These are phyloP conservation scores for Fusarium tanahbumbuense DNA, from an alignment of 2,329 filamentous ascomycete genomes.

Conservation along the genomic window DNA sequence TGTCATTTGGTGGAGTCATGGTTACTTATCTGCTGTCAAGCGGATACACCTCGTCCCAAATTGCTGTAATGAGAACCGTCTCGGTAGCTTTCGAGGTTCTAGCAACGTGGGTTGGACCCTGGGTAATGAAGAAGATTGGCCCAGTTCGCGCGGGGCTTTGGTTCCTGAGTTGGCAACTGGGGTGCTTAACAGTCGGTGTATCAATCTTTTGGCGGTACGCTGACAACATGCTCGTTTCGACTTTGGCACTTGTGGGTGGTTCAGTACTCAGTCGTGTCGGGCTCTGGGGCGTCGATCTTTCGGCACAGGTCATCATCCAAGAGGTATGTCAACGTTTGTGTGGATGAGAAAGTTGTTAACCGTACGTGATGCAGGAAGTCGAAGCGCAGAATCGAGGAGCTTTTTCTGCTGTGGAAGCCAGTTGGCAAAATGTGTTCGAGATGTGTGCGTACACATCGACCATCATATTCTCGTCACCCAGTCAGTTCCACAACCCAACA, in stretches of 20 bases:
- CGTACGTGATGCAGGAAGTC: constrained; percentile 58
- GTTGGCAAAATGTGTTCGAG: constrained; percentile 77
- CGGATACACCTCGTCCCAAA: constrained; percentile 62
- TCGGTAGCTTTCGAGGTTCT: constrained; percentile 67
- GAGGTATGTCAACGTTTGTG: constrained; percentile 56
- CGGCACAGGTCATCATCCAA: constrained; percentile 69
- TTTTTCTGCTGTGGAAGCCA: constrained; percentile 76
- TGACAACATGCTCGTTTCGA: constrained; percentile 52
- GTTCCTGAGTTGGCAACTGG: constrained; percentile 76
- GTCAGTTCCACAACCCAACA: constrained; percentile 73
- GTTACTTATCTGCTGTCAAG: constrained; percentile 70
- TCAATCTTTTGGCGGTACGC: constrained; percentile 54
- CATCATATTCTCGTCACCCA: constrained; percentile 70
- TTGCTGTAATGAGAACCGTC: constrained; percentile 65
- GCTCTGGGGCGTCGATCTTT: constrained; percentile 71
- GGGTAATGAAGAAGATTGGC: constrained; percentile 66
- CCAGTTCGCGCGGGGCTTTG: constrained; percentile 75
- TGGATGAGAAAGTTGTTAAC: constrained; percentile 6
- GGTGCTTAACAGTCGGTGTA: constrained; percentile 61
- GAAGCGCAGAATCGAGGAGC: constrained; percentile 68
- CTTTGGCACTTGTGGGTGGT: constrained; percentile 61
- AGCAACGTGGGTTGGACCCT: constrained; percentile 70
- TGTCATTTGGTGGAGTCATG: constrained; percentile 71
- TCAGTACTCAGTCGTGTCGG: constrained; percentile 69
- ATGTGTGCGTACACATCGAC: constrained; percentile 74